Conservation (phyloP, 176 grass and related monocot species). For the Avena atlantica region DNA sequence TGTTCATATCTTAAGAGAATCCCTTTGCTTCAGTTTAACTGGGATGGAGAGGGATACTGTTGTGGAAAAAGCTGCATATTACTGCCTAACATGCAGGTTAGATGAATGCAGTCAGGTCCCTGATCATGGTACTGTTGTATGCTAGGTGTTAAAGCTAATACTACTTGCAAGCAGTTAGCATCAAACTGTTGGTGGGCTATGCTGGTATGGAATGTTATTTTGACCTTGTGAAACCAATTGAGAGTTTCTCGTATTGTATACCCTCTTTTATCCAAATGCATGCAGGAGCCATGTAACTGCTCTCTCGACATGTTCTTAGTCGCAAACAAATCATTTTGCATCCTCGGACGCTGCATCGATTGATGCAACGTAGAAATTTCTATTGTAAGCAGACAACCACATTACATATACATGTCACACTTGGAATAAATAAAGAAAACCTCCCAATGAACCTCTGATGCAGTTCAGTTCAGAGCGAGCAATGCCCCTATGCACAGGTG, state of each 20-base stretch:
- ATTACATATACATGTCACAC: not conserved
- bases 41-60: not conserved
- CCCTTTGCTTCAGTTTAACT: not conserved
- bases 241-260: not conserved
- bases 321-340: too few relatives aligned
- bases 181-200: not conserved
- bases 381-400: not conserved
- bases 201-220: not conserved
- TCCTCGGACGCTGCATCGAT: too few relatives aligned
- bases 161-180: not conserved
- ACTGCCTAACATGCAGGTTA: not conserved
- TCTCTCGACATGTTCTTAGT: too few relatives aligned
- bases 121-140: not conserved
- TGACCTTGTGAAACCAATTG: not conserved
- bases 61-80: not conserved
- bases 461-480: not conserved
- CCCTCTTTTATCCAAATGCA: not conserved
- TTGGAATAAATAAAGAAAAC: not conserved
- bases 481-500: not conserved
- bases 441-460: not conserved
- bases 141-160: not conserved
- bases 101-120: not conserved
- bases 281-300: too few relatives aligned
- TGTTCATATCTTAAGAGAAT: constrained; percentile 9
- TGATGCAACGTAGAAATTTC: too few relatives aligned